phyloP scores from a whole-genome alignment of 164 flowering plant genomes.

The Protea cynaroides region DNA sequence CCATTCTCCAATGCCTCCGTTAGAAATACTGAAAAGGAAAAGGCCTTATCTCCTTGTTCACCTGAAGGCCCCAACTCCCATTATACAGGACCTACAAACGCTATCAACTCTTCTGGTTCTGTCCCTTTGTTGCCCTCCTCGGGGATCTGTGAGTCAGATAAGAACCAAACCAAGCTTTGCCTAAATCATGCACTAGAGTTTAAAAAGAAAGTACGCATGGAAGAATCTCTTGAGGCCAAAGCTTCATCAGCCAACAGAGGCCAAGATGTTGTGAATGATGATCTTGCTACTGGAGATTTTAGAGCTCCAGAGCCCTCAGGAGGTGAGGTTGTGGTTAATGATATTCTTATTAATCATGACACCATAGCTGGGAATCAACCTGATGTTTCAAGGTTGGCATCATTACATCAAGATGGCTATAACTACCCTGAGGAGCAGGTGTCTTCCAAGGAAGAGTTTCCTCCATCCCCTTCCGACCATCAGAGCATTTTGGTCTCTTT shows the following conservation, averaged over 20 bases:
- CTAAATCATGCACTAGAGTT: slow-evolving; percentile 19
- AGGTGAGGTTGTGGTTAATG: slow-evolving; percentile 7
- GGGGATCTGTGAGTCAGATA: slow-evolving; percentile 14
- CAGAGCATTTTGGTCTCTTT: slow-evolving; percentile 95
- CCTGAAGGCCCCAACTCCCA: slow-evolving; percentile 21
- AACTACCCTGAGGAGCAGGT: slow-evolving; percentile 33
- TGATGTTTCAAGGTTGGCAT: slow-evolving; percentile 24
- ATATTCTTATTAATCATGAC: slow-evolving; percentile 12
- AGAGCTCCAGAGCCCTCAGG: slow-evolving; percentile 19
- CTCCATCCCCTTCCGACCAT: slow-evolving; percentile 86
- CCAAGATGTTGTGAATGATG: slow-evolving; percentile 8
- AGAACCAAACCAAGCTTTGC: slow-evolving; percentile 18
- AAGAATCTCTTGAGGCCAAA: slow-evolving; percentile 12
- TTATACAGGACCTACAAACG: slow-evolving; percentile 13
- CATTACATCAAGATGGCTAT: slow-evolving; percentile 29
- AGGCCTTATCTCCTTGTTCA: slow-evolving; percentile 12
- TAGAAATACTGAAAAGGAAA: slow-evolving; percentile 19
- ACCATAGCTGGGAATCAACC: slow-evolving; percentile 15
- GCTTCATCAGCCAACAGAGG: slow-evolving; percentile 9
- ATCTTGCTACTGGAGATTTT: slow-evolving; percentile 11
- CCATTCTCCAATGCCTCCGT: slow-evolving; percentile 10
- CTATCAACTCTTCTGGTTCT: slow-evolving; percentile 15
- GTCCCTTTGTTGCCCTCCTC: slow-evolving; percentile 15
- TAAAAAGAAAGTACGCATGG: slow-evolving; percentile 12
- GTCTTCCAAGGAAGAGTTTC: slow-evolving; percentile 69